These are phyloP conservation scores for Pseudocohnilembus persalinus DNA, from an alignment of 169 alveolate species.

Conservation along the genomic window DNA sequence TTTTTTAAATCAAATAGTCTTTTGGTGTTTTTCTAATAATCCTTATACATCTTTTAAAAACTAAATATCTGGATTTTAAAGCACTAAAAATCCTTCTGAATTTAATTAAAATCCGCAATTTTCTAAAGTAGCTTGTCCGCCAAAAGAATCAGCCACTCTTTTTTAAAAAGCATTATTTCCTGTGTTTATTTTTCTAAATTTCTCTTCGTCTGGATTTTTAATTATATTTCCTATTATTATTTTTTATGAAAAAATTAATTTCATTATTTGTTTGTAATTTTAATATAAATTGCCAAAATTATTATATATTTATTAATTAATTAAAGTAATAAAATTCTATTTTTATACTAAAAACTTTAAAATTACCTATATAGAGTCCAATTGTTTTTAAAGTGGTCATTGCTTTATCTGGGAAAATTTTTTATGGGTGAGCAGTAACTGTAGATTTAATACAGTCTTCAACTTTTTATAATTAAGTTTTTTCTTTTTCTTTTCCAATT, in stretches of 20 bases:
- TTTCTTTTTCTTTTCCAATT: slow-evolving; percentile 8
- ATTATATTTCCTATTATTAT: slow-evolving; percentile 23
- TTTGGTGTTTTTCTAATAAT: slow-evolving; percentile 37
- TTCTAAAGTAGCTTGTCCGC: slow-evolving; percentile 49
- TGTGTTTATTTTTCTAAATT: slow-evolving; percentile 54
- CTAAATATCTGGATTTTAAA: slow-evolving; percentile 29
- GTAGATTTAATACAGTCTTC: slow-evolving; percentile 27
- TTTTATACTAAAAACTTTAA: neutral
- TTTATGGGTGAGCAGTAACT: slow-evolving; percentile 10
- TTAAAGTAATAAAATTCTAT: neutral
- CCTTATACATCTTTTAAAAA: slow-evolving; percentile 38
- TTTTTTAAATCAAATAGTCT: slow-evolving; percentile 20
- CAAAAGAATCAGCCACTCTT: slow-evolving; percentile 54
- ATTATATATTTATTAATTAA: neutral
- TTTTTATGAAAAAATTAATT: neutral
- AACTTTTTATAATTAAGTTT: slow-evolving; percentile 30
- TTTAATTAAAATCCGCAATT: slow-evolving; percentile 53
- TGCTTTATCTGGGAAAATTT: slow-evolving; percentile 24
- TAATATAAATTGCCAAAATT: neutral
- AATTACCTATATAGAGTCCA: slow-evolving; percentile 9
- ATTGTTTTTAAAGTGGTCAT: slow-evolving; percentile 15
- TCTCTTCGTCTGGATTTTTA: slow-evolving; percentile 56
- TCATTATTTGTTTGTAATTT: neutral
- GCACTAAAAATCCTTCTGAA: slow-evolving; percentile 40
- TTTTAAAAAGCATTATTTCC: slow-evolving; percentile 52